Evolutionary conservation across 176 grass and related monocot genomes (phyloP).

Genomic region (Miscanthus lutarioriparius): DNA sequence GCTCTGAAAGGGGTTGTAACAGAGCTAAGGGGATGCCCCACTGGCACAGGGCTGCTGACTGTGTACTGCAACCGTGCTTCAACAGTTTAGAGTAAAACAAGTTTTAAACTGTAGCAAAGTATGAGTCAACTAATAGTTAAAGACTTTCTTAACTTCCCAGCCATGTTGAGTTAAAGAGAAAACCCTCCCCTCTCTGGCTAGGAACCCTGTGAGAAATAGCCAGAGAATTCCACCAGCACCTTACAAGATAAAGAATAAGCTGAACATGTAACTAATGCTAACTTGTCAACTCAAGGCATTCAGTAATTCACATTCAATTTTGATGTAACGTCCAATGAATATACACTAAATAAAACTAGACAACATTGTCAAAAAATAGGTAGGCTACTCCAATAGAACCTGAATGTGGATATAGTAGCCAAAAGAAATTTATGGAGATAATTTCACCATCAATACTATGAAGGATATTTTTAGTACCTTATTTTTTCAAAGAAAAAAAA

Average conservation of each 20-base stretch:
- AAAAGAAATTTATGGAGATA: not conserved
- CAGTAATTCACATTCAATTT: not conserved
- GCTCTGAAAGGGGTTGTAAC: not conserved
- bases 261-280: conserved; percentile 4
- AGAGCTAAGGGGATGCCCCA: not conserved
- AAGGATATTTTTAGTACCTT: not conserved
- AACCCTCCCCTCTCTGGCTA: not conserved
- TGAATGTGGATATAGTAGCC: not conserved
- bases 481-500: not conserved
- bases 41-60: not conserved
- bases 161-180: not conserved
- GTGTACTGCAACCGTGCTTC: too few relatives aligned
- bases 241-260: not conserved
- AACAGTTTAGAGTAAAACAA: not conserved
- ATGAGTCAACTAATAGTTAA: not conserved
- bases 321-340: not conserved
- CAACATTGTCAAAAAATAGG: not conserved
- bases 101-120: not conserved
- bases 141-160: not conserved
- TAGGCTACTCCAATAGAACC: not conserved
- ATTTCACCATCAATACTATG: not conserved
- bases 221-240: conserved; percentile 5
- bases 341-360: not conserved
- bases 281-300: not conserved
- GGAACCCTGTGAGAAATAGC: not conserved